A percentile compares a stretch with the other conserved stretches of the same genome.
Evolutionary conservation across 768 basidiomycete species (phyloP).

Genomic region (Russula lepida): DNA sequence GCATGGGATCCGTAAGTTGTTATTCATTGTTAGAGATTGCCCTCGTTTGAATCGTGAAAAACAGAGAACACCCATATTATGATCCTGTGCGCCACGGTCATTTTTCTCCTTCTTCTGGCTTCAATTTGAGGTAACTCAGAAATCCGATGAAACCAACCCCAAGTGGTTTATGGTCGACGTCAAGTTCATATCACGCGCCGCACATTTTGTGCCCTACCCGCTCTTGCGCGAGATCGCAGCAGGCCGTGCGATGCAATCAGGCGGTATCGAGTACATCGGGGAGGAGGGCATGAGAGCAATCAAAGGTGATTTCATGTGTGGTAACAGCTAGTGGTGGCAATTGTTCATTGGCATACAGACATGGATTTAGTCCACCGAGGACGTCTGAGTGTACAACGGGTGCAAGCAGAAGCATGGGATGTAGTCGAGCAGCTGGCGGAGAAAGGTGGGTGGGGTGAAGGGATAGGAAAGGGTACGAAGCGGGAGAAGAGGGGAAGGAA

Average conservation of each 20-base stretch:
- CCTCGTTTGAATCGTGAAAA: not conserved
- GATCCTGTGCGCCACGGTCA: slow-evolving; percentile 44
- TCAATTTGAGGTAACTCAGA: slow-evolving; percentile 37
- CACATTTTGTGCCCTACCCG: slow-evolving; percentile 69
- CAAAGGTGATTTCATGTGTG: slow-evolving; percentile 37
- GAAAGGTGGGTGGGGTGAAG: slow-evolving; percentile 70
- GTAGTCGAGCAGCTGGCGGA: slow-evolving; percentile 53
- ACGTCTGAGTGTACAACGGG: slow-evolving; percentile 81
- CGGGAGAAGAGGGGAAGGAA: not conserved
- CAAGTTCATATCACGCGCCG: slow-evolving; percentile 53
- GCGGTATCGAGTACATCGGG: slow-evolving; percentile 59
- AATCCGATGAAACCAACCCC: slow-evolving; percentile 66
- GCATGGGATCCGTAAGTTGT: slow-evolving; percentile 76
- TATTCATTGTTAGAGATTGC: slow-evolving; percentile 11
- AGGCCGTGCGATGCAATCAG: slow-evolving; percentile 32
- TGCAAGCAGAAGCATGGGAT: slow-evolving; percentile 55
- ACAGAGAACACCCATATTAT: slow-evolving; percentile 68
- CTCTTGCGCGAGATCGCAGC: slow-evolving; percentile 60
- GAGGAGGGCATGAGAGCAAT: slow-evolving; percentile 52
- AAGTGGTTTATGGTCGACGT: slow-evolving; percentile 93
- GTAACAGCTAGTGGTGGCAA: not conserved
- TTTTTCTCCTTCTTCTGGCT: not conserved
- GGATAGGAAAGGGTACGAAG: not conserved
- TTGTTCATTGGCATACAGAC: slow-evolving; percentile 29
- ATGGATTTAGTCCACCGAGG: slow-evolving; percentile 80